phyloP scores from a whole-genome alignment of 2,329 filamentous ascomycete species.

The Sporothrix inflata region DNA sequence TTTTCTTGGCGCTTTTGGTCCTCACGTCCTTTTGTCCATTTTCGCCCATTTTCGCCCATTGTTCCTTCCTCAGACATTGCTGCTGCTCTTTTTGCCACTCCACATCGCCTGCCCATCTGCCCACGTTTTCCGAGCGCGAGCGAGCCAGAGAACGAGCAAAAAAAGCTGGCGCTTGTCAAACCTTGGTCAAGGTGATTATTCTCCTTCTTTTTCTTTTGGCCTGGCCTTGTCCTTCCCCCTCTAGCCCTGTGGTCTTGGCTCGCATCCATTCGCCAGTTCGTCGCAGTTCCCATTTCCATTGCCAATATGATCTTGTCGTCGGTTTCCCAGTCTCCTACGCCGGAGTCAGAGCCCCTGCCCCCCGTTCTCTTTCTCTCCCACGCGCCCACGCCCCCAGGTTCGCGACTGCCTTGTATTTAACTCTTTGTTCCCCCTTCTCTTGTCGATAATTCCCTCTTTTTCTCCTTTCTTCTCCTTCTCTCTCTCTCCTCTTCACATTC shows the following conservation, averaged over 20 bases:
- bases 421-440: conserved; percentile 7
- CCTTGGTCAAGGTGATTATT: conserved; percentile 16
- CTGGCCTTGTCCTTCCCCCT: conserved; percentile 7
- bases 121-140: background rate
- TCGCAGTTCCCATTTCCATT: conserved; percentile 11
- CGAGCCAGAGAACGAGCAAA: background rate
- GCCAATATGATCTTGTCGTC: conserved; percentile 21
- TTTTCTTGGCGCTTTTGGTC: background rate
- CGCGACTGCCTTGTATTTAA: conserved; percentile 13
- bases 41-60: conserved; percentile 18
- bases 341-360: background rate
- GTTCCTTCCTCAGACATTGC: background rate
- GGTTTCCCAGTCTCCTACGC: background rate
- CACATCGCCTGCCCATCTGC: background rate
- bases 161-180: background rate
- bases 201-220: background rate
- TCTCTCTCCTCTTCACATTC: background rate
- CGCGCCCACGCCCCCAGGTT: background rate
- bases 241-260: conserved; percentile 18
- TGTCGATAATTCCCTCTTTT: background rate
- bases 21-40: conserved; percentile 4
- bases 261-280: conserved; percentile 2
- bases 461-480: background rate
- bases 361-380: background rate
- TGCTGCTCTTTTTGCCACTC: background rate